Conservation (phyloP, 495 filamentous ascomycete genomes). For the Beverwykella pulmonaria region DNA sequence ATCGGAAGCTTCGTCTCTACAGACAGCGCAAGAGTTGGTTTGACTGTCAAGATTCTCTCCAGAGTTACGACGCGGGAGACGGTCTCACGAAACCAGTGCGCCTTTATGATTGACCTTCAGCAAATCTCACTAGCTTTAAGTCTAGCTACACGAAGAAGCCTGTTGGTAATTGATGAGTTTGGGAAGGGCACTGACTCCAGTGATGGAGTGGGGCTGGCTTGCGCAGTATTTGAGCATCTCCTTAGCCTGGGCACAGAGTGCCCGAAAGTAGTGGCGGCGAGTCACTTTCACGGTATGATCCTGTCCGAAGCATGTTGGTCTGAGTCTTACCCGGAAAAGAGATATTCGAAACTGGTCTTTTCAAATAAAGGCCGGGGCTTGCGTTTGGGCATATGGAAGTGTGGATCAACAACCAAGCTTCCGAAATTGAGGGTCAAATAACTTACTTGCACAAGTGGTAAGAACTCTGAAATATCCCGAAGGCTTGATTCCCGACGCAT, state of each 20-base stretch:
- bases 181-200: conserved; percentile 87
- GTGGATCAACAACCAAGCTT: conserved; percentile 63
- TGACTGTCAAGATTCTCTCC: conserved; percentile 92
- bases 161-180: conserved; percentile 92
- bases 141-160: conserved; percentile 73
- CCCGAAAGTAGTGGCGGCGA: conserved; percentile 84
- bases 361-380: conserved; percentile 61
- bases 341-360: conserved; percentile 76
- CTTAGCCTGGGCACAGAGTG: conserved; percentile 60
- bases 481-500: neutral
- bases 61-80: conserved; percentile 86
- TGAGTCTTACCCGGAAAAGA: conserved; percentile 50
- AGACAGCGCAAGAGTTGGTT: conserved; percentile 72
- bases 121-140: conserved; percentile 80
- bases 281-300: conserved; percentile 73
- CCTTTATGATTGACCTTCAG: conserved; percentile 91
- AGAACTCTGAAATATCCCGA: conserved; percentile 3
- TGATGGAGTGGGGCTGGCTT: conserved; percentile 85
- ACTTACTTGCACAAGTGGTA: conserved; percentile 84
- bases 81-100: conserved; percentile 81
- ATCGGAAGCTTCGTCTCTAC: conserved; percentile 92
- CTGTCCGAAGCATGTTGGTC: neutral
- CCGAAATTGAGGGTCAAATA: conserved; percentile 69
- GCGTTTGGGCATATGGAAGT: conserved; percentile 87
- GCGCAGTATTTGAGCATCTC: conserved; percentile 78